These are phyloP conservation scores for Beauveria caledonica DNA, from an alignment of 2,329 filamentous ascomycete genomes.

Conservation along the genomic window DNA sequence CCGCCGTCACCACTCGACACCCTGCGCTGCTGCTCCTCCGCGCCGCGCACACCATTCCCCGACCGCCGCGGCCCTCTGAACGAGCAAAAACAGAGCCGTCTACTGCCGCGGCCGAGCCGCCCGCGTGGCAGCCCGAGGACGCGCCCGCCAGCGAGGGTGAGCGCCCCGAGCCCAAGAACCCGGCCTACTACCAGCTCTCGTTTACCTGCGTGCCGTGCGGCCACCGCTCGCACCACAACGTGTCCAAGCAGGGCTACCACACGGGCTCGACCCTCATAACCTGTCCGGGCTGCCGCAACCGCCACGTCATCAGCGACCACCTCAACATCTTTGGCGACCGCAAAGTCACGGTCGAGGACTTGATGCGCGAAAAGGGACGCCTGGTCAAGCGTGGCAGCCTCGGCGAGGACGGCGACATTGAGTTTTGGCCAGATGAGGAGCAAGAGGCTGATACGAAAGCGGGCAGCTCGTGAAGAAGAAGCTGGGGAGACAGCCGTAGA, in stretches of 20 bases:
- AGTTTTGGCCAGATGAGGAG: conserved; percentile 76
- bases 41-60: conserved; percentile 29
- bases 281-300: conserved; percentile 77
- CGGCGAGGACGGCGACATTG: conserved; percentile 73
- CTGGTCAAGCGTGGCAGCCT: conserved; percentile 64
- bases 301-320: conserved; percentile 90
- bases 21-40: conserved; percentile 16
- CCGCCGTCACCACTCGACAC: conserved; percentile 12
- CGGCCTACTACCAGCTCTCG: conserved; percentile 74
- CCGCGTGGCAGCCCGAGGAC: conserved; percentile 12
- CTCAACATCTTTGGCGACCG: conserved; percentile 68
- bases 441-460: conserved; percentile 17
- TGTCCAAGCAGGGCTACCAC: conserved; percentile 95
- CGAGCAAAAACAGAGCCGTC: not conserved
- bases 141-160: conserved; percentile 21
- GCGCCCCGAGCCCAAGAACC: conserved; percentile 24
- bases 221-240: conserved; percentile 68
- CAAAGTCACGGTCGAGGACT: conserved; percentile 63
- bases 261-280: conserved; percentile 80
- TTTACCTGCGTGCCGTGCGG: conserved; percentile 90
- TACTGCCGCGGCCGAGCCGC: not conserved
- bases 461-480: conserved; percentile 9
- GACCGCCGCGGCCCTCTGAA: conserved; percentile 18
- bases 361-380: conserved; percentile 68
- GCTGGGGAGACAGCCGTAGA: not conserved